Conservation (phyloP, 2,329 filamentous ascomycete genomes). For the Monosporascus sp. region DNA sequence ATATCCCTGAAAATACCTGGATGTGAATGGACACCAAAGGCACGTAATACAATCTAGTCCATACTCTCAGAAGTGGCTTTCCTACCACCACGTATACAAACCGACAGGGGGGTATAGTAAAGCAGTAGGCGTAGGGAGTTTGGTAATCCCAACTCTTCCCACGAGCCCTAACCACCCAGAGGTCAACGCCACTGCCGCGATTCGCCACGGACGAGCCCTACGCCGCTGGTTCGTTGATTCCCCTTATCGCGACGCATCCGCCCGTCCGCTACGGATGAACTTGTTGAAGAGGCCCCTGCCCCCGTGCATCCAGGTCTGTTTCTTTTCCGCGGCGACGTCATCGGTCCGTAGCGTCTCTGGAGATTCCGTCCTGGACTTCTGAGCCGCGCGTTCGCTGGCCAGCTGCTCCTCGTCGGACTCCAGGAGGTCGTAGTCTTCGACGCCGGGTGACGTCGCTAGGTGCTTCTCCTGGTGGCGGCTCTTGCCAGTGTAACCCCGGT, state of each 20-base stretch:
- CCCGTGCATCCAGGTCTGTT: slow-evolving; percentile 10
- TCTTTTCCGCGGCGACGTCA: slow-evolving; percentile 9
- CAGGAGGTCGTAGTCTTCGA: slow-evolving; percentile 18
- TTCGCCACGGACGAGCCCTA: neutral
- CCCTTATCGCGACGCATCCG: slow-evolving; percentile 13
- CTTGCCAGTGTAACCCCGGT: neutral
- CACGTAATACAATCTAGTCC: too few relatives aligned
- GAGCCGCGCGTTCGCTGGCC: slow-evolving; percentile 1
- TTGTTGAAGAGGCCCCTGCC: slow-evolving; percentile 16
- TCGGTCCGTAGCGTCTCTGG: neutral
- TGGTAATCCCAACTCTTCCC: too few relatives aligned
- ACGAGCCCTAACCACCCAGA: too few relatives aligned
- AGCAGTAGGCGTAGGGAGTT: too few relatives aligned
- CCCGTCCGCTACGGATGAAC: slow-evolving; percentile 18
- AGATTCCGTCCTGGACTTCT: slow-evolving; percentile 4
- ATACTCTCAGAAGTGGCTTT: too few relatives aligned
- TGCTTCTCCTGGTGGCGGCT: neutral
- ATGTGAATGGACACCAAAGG: too few relatives aligned
- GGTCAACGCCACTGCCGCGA: too few relatives aligned
- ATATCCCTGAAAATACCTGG: too few relatives aligned
- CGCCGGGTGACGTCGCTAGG: slow-evolving; percentile 6
- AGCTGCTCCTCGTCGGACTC: slow-evolving; percentile 20
- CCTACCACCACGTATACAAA: too few relatives aligned
- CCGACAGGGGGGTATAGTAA: too few relatives aligned
- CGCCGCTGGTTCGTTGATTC: neutral